Conservation (phyloP, 1,284 basidiomycete genomes). For the Trichosporon coremiiforme region DNA sequence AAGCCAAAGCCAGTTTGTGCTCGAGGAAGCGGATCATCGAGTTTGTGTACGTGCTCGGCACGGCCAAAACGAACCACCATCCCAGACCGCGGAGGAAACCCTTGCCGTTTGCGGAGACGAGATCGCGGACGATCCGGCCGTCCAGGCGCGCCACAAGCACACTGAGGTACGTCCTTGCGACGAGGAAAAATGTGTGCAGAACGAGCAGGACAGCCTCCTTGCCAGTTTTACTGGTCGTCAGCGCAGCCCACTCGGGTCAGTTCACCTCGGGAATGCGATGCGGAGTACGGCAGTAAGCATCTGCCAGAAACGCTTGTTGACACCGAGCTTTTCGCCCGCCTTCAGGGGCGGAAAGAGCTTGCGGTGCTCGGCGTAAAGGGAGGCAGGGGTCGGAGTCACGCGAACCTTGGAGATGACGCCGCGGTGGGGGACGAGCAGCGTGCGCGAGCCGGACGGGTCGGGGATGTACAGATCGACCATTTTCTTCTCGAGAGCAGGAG, state of each 20-base stretch:
- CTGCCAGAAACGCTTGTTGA: constrained; percentile 75
- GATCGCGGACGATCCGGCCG: constrained; percentile 83
- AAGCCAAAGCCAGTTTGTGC: constrained; percentile 77
- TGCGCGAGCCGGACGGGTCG: constrained; percentile 61
- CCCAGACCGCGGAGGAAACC: constrained; percentile 82
- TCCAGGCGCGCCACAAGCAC: constrained; percentile 87
- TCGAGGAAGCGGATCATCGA: constrained; percentile 93
- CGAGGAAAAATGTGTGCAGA: constrained; percentile 82
- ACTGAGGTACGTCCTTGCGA: constrained; percentile 81
- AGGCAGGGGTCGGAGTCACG: constrained; percentile 52
- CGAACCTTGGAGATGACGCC: constrained; percentile 65
- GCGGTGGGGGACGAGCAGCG: constrained; percentile 68
- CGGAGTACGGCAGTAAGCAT: constrained; percentile 77
- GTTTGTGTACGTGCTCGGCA: constrained; percentile 95
- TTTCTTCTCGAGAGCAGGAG: constrained; percentile 56
- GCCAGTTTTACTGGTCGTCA: constrained; percentile 61
- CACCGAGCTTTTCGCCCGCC: constrained; percentile 64
- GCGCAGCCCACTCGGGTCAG: neutral
- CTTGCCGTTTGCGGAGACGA: constrained; percentile 81
- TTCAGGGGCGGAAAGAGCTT: constrained; percentile 42
- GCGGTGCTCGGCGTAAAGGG: constrained; percentile 43
- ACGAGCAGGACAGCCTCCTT: constrained; percentile 77
- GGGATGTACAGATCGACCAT: constrained; percentile 57
- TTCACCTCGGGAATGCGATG: constrained; percentile 67
- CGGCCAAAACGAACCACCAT: constrained; percentile 85